Percentiles rank a stretch among this genome's conserved stretches.
phyloP scores from a whole-genome alignment of 108 stramenopile genomes.

The Fistulifera pelliculosa region DNA sequence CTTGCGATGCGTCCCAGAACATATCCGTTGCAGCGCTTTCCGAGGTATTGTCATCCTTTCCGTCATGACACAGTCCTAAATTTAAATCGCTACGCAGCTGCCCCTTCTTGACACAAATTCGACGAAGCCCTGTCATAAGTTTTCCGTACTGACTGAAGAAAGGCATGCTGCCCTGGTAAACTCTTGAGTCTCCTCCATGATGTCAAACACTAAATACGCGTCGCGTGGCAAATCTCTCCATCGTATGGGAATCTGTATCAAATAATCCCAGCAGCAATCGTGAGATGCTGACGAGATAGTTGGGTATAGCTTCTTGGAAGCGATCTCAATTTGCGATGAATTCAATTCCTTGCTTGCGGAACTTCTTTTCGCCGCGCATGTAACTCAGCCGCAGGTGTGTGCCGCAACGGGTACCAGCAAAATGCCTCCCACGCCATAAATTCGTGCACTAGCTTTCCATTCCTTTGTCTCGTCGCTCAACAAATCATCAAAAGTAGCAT shows the following conservation, averaged over 20 bases:
- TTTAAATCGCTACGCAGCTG: constrained; percentile 1
- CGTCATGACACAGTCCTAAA: constrained; percentile 6
- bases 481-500: constrained; percentile 8
- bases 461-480: constrained; percentile 3
- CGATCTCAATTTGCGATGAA: not conserved
- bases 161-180: constrained; percentile 25
- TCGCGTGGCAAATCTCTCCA: constrained; percentile 80
- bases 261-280: constrained; percentile 23
- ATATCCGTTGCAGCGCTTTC: too few relatives aligned
- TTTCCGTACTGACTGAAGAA: constrained; percentile 37
- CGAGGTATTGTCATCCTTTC: too few relatives aligned
- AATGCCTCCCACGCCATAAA: constrained; percentile 27
- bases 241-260: constrained; percentile 51
- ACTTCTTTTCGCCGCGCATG: not conserved
- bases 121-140: constrained; percentile 24
- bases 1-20: constrained; percentile 39
- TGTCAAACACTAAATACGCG: constrained; percentile 46
- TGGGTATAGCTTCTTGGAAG: constrained; percentile 4
- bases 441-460: constrained; percentile 12
- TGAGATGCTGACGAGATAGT: constrained; percentile 17
- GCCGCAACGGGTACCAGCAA: constrained; percentile 19
- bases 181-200: constrained; percentile 19
- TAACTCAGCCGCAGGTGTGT: constrained; percentile 3
- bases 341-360: not conserved
- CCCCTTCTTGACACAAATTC: constrained; percentile 4